Base-by-base conservation (phyloP, 495 filamentous ascomycete species). In the Aspergillus homomorphus region DNA sequence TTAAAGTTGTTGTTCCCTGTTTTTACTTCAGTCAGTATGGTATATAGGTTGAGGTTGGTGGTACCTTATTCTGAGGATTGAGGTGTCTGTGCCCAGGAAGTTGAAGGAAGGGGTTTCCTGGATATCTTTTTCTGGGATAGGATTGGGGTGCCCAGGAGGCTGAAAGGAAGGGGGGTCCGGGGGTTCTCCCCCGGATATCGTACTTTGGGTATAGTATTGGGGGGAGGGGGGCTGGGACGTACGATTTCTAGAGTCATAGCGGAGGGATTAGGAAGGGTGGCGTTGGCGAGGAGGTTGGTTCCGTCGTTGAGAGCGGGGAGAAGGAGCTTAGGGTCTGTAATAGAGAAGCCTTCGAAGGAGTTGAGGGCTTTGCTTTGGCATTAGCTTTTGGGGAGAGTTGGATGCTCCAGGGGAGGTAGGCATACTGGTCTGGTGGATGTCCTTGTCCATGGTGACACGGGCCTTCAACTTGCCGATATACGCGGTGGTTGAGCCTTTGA, bases 171-270 rank as follows among this genome's bases (percentile, higher is more conserved):
- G 26, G 52, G 22, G 18, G 53, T n/a, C n/a, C n/a, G n/a, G n/a
- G n/a, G n/a, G n/a, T n/a, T n/a, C n/a, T n/a, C n/a, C n/a, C n/a
- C n/a, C n/a, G n/a, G n/a, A n/a, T n/a, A n/a, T n/a, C n/a, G n/a
- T n/a, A n/a, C n/a, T n/a, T n/a, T n/a, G n/a, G n/a, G n/a, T 53
- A 21, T 58, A 18, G 21, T 2, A 9, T 22, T 48, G 19, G 18
- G 18, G 15, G 15, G 24, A 14, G 14, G n/a, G 30, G 38, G 26
- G 15, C 28, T 24, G 51, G 20, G 21, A 56, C 58, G 26, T 54
- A 69, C 73, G n/a, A 76, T 73, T 61, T 73, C 66, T 0, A 76
- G 58, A 7, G 69, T 76, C 24, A 76, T 55, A 12, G 73, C 63
- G n/a, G 73, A 76, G 0, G 67, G 68, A 45, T 76, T 76, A 28